A percentile compares a stretch with the other conserved stretches of the same genome.
Evolutionary conservation across 179 eudicot genomes (phyloP).

Genomic region (Beta macrorhiza): DNA sequence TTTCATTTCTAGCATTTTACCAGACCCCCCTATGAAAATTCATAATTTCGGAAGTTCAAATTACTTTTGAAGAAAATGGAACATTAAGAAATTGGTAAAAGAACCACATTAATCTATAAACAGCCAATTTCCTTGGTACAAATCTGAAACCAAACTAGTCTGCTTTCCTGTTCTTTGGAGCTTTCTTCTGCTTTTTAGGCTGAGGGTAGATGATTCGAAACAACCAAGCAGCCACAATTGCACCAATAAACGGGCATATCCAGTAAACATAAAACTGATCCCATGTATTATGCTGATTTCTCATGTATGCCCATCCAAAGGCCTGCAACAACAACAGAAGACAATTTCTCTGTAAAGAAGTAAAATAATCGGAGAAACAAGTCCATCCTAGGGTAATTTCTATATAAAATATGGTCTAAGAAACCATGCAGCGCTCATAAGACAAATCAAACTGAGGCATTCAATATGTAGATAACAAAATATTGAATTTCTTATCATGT

Average conservation of each 20-base stretch:
- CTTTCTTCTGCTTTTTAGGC: conserved; percentile 54
- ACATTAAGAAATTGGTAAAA: neutral
- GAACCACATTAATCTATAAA: conserved; percentile 12
- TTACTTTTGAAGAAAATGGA: neutral
- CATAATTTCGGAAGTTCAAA: neutral
- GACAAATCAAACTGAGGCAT: neutral
- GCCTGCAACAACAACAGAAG: conserved; percentile 52
- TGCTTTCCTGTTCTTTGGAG: conserved; percentile 33
- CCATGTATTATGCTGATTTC: conserved; percentile 78
- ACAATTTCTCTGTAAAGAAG: neutral
- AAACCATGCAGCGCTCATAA: neutral
- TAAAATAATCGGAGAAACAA: neutral
- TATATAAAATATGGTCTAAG: neutral
- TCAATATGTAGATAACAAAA: neutral
- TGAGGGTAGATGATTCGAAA: conserved; percentile 64
- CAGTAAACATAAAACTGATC: conserved; percentile 87
- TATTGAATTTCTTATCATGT: neutral
- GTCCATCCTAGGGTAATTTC: no score
- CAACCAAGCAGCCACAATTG: conserved; percentile 65
- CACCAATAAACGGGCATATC: conserved; percentile 86
- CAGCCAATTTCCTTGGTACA: conserved; percentile 3
- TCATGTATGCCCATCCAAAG: conserved; percentile 88
- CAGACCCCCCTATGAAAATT: conserved; percentile 3
- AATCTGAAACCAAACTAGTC: conserved; percentile 13
- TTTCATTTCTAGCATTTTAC: neutral